phyloP scores from a whole-genome alignment of 73 alveolate genomes.

The Symbiodinium natans region DNA sequence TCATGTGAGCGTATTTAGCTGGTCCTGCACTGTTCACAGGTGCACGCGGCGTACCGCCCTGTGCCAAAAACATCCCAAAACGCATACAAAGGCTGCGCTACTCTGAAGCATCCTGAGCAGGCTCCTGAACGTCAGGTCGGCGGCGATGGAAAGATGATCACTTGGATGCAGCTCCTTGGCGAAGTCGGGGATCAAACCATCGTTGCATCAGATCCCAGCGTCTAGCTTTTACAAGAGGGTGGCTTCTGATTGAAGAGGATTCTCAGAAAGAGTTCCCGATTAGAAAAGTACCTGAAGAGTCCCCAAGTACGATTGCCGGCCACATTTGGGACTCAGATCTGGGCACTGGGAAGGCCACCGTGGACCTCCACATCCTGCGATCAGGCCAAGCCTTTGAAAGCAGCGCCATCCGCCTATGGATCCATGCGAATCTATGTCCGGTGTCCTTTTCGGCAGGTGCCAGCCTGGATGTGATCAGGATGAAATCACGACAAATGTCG shows the following conservation, averaged over 20 bases:
- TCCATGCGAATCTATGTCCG: background rate
- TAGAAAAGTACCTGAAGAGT: too few relatives aligned
- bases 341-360: slow-evolving; percentile 71
- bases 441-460: slow-evolving; percentile 46
- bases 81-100: background rate
- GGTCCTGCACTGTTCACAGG: slow-evolving; percentile 19
- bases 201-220: too few relatives aligned
- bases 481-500: background rate
- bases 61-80: background rate
- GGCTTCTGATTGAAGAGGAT: too few relatives aligned
- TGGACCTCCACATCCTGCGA: slow-evolving; percentile 18
- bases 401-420: background rate
- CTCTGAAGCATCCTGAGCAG: background rate
- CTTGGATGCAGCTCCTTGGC: slow-evolving; percentile 71
- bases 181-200: background rate
- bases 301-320: too few relatives aligned
- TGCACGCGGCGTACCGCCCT: too few relatives aligned
- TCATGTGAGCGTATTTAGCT: background rate
- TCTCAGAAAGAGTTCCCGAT: too few relatives aligned
- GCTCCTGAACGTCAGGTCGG: slow-evolving; percentile 61
- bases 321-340: background rate
- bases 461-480: background rate
- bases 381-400: background rate
- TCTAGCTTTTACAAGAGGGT: too few relatives aligned
- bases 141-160: slow-evolving; percentile 85